Conservation (phyloP, 2,329 filamentous ascomycete genomes). For the Juglanconis oblonga region DNA sequence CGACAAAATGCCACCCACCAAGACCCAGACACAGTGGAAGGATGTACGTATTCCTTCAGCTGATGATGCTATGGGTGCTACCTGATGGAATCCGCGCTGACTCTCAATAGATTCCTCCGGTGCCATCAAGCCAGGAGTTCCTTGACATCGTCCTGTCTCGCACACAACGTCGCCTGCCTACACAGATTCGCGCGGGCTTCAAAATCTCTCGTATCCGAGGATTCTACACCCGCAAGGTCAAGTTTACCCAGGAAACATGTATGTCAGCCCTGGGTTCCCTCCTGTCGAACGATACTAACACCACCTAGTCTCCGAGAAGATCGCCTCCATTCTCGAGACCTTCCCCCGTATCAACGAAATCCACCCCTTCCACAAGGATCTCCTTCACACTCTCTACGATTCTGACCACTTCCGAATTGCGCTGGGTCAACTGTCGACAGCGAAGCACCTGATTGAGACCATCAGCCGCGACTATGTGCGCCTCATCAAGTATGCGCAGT, state of each 20-base stretch:
- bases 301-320: conserved; percentile 71
- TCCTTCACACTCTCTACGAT: conserved; percentile 98
- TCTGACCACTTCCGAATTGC: conserved; percentile 97
- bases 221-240: conserved; percentile 97
- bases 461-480: conserved; percentile 95
- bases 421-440: conserved; percentile 90
- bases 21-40: conserved; percentile 17
- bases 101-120: conserved; percentile 62
- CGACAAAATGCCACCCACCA: conserved; percentile 12
- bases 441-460: conserved; percentile 94
- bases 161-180: conserved; percentile 89
- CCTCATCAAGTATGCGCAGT: conserved; percentile 86
- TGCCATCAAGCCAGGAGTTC: conserved; percentile 92
- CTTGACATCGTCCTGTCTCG: conserved; percentile 94
- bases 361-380: conserved; percentile 51
- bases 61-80: not conserved
- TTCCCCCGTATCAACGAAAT: conserved; percentile 84
- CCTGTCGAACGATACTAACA: not conserved
- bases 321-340: conserved; percentile 83
- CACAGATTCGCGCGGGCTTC: conserved; percentile 90
- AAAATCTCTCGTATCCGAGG: conserved; percentile 88
- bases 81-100: conserved; percentile 50
- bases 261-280: not conserved
- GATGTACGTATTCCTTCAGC: not conserved
- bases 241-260: conserved; percentile 92